Conservation (phyloP, 176 grass and related monocot species). For the Carex kokanica region DNA sequence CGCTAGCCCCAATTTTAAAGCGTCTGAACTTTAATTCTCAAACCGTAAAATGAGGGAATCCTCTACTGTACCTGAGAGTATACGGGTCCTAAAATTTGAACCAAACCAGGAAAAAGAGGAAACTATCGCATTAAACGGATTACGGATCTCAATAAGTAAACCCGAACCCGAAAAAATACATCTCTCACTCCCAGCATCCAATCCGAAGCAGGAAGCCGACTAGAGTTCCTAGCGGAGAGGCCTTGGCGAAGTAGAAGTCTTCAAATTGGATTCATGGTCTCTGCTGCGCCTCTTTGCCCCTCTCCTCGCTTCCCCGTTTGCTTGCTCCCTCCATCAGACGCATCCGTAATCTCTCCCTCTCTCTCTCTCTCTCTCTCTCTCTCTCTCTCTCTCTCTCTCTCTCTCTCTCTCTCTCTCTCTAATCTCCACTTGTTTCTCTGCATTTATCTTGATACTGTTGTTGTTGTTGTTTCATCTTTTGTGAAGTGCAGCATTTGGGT, state of each 20-base stretch:
- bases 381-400: too few relatives aligned
- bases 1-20: too few relatives aligned
- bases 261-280: background rate
- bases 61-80: too few relatives aligned
- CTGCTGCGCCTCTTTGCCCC: background rate
- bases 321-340: background rate
- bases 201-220: background rate
- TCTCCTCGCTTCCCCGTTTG: background rate
- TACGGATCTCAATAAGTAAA: background rate
- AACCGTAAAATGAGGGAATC: too few relatives aligned
- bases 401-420: background rate
- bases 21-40: too few relatives aligned
- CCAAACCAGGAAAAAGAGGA: too few relatives aligned
- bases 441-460: background rate
- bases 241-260: background rate
- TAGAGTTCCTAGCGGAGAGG: too few relatives aligned
- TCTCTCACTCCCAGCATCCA: background rate
- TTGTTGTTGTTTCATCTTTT: slow-evolving; percentile 8
- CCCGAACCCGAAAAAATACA: background rate
- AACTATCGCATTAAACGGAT: background rate
- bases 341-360: background rate
- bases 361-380: too few relatives aligned
- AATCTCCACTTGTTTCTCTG: background rate
- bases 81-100: too few relatives aligned
- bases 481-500: background rate